Evolutionary conservation across 768 basidiomycete species (phyloP).

Genomic region (Cubamyces lactineus): DNA sequence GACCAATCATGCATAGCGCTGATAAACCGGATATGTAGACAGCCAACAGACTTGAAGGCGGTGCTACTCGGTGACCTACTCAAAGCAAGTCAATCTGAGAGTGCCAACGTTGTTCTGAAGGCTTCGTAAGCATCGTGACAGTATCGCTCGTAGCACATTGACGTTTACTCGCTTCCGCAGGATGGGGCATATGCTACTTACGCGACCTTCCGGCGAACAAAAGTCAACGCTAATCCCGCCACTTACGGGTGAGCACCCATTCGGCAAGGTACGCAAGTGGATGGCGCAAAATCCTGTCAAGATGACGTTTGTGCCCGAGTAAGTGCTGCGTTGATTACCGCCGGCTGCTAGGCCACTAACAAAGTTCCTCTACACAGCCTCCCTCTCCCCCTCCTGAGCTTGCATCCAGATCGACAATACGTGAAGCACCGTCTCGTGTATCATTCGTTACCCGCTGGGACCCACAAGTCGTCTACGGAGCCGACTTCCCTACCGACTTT

Average conservation of each 20-base stretch:
- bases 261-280: slow-evolving; percentile 52
- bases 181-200: slow-evolving; percentile 63
- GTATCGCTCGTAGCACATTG: background rate
- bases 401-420: slow-evolving; percentile 36
- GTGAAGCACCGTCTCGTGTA: slow-evolving; percentile 55
- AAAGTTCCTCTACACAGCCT: slow-evolving; percentile 35
- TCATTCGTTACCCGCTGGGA: slow-evolving; percentile 35
- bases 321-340: slow-evolving; percentile 19
- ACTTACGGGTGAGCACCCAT: slow-evolving; percentile 43
- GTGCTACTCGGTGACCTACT: slow-evolving; percentile 12
- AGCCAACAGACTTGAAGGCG: slow-evolving; percentile 15
- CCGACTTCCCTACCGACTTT: background rate
- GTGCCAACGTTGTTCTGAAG: slow-evolving; percentile 13
- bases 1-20: background rate
- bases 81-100: background rate
- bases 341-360: background rate
- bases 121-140: slow-evolving; percentile 31
- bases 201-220: slow-evolving; percentile 38
- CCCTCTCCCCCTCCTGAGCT: slow-evolving; percentile 40
- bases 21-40: slow-evolving; percentile 3
- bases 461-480: background rate
- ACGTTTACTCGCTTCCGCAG: slow-evolving; percentile 38
- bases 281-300: slow-evolving; percentile 38
- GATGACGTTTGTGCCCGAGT: slow-evolving; percentile 59
- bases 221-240: slow-evolving; percentile 51